Evolutionary conservation across 352 stramenopile genomes (phyloP).

Genomic region (Phytophthora macrochlamydospora): DNA sequence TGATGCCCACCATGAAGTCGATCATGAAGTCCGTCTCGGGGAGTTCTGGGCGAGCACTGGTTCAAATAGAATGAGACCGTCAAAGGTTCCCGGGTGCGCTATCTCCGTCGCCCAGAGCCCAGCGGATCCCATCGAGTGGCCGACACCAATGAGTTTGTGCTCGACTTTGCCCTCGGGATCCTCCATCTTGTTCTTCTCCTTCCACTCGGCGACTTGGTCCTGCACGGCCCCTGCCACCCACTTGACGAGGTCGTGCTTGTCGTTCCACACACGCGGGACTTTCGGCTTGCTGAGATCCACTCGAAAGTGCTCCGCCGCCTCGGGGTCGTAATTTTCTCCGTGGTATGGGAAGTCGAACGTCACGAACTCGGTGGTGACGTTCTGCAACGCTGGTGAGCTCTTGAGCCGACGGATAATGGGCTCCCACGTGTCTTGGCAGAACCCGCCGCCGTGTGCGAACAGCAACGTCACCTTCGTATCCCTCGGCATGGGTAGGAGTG

Average conservation of each 20-base stretch:
- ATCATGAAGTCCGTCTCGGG: constrained; percentile 35
- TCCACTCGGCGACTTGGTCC: constrained; percentile 32
- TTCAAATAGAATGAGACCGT: constrained; percentile 56
- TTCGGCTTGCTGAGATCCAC: constrained; percentile 34
- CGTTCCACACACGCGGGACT: constrained; percentile 31
- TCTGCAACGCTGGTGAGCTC: constrained; percentile 26
- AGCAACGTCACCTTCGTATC: constrained; percentile 45
- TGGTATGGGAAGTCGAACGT: constrained; percentile 55
- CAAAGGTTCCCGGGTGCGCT: constrained; percentile 48
- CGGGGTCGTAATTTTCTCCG: constrained; percentile 33
- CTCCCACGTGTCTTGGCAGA: constrained; percentile 57
- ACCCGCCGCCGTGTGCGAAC: constrained; percentile 48
- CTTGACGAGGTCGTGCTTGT: constrained; percentile 28
- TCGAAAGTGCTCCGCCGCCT: constrained; percentile 20
- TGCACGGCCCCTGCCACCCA: constrained; percentile 28
- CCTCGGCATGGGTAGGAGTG: constrained; percentile 4
- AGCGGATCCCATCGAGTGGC: constrained; percentile 52
- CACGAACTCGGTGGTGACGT: constrained; percentile 32
- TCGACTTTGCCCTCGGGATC: constrained; percentile 6
- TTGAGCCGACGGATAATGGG: constrained; percentile 43
- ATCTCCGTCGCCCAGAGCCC: constrained; percentile 45
- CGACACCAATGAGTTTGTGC: constrained; percentile 48
- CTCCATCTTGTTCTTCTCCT: constrained; percentile 22
- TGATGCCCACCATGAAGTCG: constrained; percentile 43
- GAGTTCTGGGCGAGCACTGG: constrained; percentile 40